These are phyloP conservation scores for Cubamyces lactineus DNA, from an alignment of 768 basidiomycete species.

Conservation along the genomic window DNA sequence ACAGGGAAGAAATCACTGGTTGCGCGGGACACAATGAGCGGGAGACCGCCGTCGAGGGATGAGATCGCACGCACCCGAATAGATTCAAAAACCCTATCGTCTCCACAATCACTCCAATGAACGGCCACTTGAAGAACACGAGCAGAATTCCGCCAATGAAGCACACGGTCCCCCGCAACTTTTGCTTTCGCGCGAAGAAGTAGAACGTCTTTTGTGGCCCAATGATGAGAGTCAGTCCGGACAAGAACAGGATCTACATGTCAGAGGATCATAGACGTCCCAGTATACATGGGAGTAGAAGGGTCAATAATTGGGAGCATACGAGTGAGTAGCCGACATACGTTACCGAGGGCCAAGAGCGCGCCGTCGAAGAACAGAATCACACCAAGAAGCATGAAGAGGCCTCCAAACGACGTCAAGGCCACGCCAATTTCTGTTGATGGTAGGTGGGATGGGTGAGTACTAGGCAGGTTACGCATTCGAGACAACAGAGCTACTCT, in stretches of 20 bases:
- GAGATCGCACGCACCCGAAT: constrained; percentile 72
- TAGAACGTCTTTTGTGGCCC: constrained; percentile 97
- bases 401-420: constrained; percentile 89
- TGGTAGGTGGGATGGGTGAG: neutral
- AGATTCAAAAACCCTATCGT: constrained; percentile 97
- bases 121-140: constrained; percentile 95
- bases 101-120: constrained; percentile 91
- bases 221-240: constrained; percentile 94
- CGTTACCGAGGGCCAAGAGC: constrained; percentile 95
- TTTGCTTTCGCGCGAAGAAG: constrained; percentile 96
- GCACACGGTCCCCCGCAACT: constrained; percentile 86
- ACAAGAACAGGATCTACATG: constrained; percentile 89
- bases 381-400: constrained; percentile 97
- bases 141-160: constrained; percentile 90
- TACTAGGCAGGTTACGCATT: neutral
- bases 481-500: constrained; percentile 45
- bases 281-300: neutral
- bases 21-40: neutral
- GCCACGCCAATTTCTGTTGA: constrained; percentile 92
- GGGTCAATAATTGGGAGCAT: constrained; percentile 14
- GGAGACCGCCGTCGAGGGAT: neutral
- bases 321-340: constrained; percentile 41
- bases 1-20: constrained; percentile 98
- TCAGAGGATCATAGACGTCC: neutral
- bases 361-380: constrained; percentile 97